Evolutionary conservation across 2,329 filamentous ascomycete species (phyloP), one percentile per base, ranked within the genome.

Genomic region (Fusarium beomiforme): DNA sequence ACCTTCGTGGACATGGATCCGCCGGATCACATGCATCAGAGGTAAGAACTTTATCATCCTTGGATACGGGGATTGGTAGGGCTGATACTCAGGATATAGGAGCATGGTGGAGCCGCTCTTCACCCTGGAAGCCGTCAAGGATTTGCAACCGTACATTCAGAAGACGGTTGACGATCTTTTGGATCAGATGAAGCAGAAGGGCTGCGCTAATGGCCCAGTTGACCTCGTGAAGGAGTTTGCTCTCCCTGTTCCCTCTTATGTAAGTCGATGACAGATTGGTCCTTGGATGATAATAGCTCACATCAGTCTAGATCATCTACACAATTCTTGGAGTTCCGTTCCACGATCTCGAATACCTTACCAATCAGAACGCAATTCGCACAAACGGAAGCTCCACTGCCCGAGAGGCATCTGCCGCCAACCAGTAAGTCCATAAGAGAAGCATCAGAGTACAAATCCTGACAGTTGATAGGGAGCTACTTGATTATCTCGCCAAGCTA

Each of bases 1-100:
- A 86, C 84, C 1, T 86, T 86, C 70, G 85, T 86, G 8, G 84
- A 86, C 69, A 85, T 86, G 83, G 84, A 86, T 64, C 74, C 83
- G 7, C 85, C 85, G 0, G 79, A 81, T 5, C 85, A 87, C 61
- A 84, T 83, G 80, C 74, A 78, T 17, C 83, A 86, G 63, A 80
- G 83, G 81, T 80, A 72, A 58, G 56, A 44, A 49, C 23, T 14
- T 34, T 19, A 17, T 9, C 3, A 36, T 5, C n/a, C 17, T 16
- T 7, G 4, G 6, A 33, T 12, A 6, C 1, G 13, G 17, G 5
- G 14, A 31, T 17, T 11, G 3, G 8, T 4, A 39, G 14, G 17
- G 1, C 31, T 24, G 19, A 43, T 8, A 9, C n/a, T n/a, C 37
- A 16, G 12, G 23, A 42, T 12, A 7, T 12, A 83, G 83, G 60